Percentiles rank a stretch among this genome's conserved stretches.
Evolutionary conservation across 2,329 filamentous ascomycete genomes (phyloP).

Genomic region (Cordyceps fumosorosea): DNA sequence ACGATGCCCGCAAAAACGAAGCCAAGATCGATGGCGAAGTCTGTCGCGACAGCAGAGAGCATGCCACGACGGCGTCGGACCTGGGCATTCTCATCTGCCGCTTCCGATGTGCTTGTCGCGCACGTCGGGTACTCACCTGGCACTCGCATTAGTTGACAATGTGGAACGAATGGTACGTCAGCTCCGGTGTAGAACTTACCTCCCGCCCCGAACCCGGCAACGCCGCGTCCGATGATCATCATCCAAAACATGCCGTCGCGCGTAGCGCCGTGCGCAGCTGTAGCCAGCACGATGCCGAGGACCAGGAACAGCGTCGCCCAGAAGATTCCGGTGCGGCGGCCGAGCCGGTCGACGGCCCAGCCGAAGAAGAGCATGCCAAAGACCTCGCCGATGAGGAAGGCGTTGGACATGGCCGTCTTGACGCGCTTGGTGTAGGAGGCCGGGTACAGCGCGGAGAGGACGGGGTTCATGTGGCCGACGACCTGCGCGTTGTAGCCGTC

Average conservation of each 20-base stretch:
- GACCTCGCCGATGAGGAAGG: slow-evolving; percentile 34
- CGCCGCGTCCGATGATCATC: slow-evolving; percentile 40
- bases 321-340: slow-evolving; percentile 39
- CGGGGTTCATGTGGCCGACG: slow-evolving; percentile 27
- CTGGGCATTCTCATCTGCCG: slow-evolving; percentile 21
- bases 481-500: slow-evolving; percentile 30
- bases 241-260: slow-evolving; percentile 43
- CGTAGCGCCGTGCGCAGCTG: slow-evolving; percentile 35
- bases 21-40: slow-evolving; percentile 29
- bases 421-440: slow-evolving; percentile 26
- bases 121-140: slow-evolving; percentile 26
- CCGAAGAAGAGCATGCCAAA: slow-evolving; percentile 35
- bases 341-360: slow-evolving; percentile 38
- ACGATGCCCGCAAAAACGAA: slow-evolving; percentile 36
- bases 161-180: too few relatives aligned
- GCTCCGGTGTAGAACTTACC: slow-evolving; percentile 20
- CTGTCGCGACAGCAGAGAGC: slow-evolving; percentile 34
- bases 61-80: slow-evolving; percentile 24
- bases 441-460: slow-evolving; percentile 26
- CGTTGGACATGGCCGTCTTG: slow-evolving; percentile 33
- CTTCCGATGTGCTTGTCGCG: slow-evolving; percentile 23
- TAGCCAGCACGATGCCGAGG: slow-evolving; percentile 37
- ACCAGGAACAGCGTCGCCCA: slow-evolving; percentile 40
- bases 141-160: neutral
- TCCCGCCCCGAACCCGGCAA: slow-evolving; percentile 38